Evolutionary conservation across 345 rosid species (phyloP).

Genomic region (Physaria fendleri): DNA sequence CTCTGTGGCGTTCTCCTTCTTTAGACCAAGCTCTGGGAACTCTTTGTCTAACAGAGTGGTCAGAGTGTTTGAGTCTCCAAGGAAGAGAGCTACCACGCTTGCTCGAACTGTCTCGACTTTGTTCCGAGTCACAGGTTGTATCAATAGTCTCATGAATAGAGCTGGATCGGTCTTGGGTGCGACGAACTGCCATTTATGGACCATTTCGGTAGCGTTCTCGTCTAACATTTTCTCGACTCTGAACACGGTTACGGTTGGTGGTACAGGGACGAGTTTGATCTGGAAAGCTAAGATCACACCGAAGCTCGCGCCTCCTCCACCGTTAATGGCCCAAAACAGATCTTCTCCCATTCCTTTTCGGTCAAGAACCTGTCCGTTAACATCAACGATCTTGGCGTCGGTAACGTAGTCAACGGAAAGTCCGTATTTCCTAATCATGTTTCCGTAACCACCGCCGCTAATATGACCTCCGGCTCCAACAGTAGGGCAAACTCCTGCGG

Average conservation of each 20-base stretch:
- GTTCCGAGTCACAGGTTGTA: conserved; percentile 45
- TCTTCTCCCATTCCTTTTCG: conserved; percentile 55
- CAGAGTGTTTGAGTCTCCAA: conserved; percentile 35
- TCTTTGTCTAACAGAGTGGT: conserved; percentile 29
- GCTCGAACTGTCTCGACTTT: conserved; percentile 33
- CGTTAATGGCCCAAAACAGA: conserved; percentile 54
- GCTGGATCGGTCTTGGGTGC: conserved; percentile 47
- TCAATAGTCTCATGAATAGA: conserved; percentile 60
- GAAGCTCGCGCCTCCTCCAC: conserved; percentile 59
- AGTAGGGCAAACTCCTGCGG: conserved; percentile 56
- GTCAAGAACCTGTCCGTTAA: conserved; percentile 37
- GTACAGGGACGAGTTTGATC: conserved; percentile 48
- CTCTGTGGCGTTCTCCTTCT: conserved; percentile 39
- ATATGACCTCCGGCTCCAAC: conserved; percentile 64
- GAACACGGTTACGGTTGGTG: conserved; percentile 44
- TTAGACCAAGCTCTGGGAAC: conserved; percentile 49
- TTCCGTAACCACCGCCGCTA: conserved; percentile 61
- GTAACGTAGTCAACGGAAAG: conserved; percentile 43
- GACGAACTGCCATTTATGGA: conserved; percentile 44
- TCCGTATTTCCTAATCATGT: conserved; percentile 48
- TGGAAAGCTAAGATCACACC: conserved; percentile 43
- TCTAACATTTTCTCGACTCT: conserved; percentile 31
- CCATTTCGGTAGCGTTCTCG: conserved; percentile 34
- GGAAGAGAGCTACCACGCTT: conserved; percentile 29
- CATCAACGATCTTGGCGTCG: conserved; percentile 57